Conservation (phyloP, 2,329 filamentous ascomycete species). For the Fusarium goolgardi region DNA sequence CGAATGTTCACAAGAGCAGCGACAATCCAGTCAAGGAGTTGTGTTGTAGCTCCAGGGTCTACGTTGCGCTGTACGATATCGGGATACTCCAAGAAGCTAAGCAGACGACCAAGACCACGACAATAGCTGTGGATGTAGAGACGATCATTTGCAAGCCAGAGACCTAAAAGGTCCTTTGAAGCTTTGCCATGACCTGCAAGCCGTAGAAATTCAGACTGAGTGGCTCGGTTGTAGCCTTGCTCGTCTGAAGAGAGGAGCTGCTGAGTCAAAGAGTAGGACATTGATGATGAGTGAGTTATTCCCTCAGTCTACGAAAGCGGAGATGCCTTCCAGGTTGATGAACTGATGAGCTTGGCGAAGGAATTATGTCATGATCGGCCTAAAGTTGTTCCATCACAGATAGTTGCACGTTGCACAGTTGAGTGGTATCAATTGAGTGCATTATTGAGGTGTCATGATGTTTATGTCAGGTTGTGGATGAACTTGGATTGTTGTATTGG, state of each 20-base stretch:
- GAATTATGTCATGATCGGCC: constrained; percentile 40
- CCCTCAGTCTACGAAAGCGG: constrained; percentile 8
- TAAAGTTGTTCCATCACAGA: constrained; percentile 40
- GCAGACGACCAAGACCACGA: constrained; percentile 72
- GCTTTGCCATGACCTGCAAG: constrained; percentile 72
- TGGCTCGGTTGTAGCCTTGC: constrained; percentile 64
- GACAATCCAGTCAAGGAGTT: constrained; percentile 71
- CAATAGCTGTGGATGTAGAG: constrained; percentile 79
- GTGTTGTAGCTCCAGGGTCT: constrained; percentile 58
- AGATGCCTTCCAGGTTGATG: constrained; percentile 28
- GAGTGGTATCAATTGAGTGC: neutral
- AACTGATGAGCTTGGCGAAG: constrained; percentile 20
- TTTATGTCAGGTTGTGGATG: neutral
- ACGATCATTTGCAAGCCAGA: constrained; percentile 78
- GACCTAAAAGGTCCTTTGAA: constrained; percentile 64
- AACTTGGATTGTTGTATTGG: neutral
- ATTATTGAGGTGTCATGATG: neutral
- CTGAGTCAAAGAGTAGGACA: constrained; percentile 61
- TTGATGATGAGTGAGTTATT: constrained; percentile 19
- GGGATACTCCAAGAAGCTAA: constrained; percentile 70
- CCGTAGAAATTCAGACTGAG: constrained; percentile 73
- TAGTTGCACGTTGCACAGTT: neutral
- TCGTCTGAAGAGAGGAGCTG: constrained; percentile 65
- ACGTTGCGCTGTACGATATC: constrained; percentile 29
- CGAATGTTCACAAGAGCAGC: constrained; percentile 74